A percentile compares a stretch with the other conserved stretches of the same genome.
Evolutionary conservation across 2,329 filamentous ascomycete genomes (phyloP).

Genomic region (Sordariomycetes sp.): DNA sequence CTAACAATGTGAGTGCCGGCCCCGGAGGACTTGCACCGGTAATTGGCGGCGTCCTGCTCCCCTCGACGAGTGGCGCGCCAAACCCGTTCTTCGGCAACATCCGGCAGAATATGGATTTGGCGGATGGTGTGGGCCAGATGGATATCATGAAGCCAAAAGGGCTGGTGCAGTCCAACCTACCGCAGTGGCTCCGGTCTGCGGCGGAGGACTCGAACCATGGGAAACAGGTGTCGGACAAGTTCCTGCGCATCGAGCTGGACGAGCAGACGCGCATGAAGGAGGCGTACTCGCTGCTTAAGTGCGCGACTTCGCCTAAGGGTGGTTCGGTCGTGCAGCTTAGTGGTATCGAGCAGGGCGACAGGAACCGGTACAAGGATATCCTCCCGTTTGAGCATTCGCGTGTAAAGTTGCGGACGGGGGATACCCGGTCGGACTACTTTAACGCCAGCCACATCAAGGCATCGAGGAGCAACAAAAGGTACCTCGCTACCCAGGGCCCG

Average conservation of each 20-base stretch:
- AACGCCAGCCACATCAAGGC: conserved; percentile 84
- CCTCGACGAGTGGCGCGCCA: conserved; percentile 44
- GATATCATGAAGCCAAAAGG: conserved; percentile 34
- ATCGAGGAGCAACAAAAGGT: conserved; percentile 72
- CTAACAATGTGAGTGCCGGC: conserved; percentile 28
- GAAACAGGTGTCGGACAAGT: conserved; percentile 68
- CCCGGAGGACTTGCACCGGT: conserved; percentile 44
- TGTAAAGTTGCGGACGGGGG: conserved; percentile 52
- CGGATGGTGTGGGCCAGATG: conserved; percentile 81
- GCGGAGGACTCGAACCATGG: conserved; percentile 57
- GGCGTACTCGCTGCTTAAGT: conserved; percentile 41
- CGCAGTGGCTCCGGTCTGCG: conserved; percentile 64
- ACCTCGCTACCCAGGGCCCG: conserved; percentile 92
- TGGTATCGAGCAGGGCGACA: conserved; percentile 85
- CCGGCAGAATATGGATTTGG: conserved; percentile 88
- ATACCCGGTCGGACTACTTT: conserved; percentile 77
- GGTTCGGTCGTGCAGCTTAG: conserved; percentile 54
- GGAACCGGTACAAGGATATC: conserved; percentile 97
- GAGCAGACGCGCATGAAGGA: conserved; percentile 91
- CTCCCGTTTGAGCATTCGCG: conserved; percentile 90
- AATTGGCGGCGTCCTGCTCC: conserved; percentile 81
- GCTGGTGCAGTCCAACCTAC: conserved; percentile 42
- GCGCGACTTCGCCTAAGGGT: conserved; percentile 14
- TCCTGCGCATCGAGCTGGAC: conserved; percentile 67
- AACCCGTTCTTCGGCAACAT: conserved; percentile 97